phyloP scores from a whole-genome alignment of 352 stramenopile genomes.

The Phytophthora agathidicida region DNA sequence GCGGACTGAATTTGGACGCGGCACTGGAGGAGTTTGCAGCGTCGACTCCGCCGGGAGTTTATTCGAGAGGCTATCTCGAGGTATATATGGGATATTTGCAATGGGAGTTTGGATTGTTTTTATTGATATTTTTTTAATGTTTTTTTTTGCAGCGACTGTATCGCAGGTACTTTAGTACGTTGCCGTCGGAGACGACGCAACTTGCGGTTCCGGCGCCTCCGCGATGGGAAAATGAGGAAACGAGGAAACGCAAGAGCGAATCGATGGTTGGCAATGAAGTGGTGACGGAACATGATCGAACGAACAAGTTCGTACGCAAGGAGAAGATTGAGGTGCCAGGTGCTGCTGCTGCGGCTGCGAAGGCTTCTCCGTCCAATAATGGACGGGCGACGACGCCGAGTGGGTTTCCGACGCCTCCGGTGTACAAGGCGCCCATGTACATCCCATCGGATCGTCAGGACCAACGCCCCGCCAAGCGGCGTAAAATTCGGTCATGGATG shows the following conservation, averaged over 20 bases:
- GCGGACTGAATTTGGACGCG: conserved; percentile 58
- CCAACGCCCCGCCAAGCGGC: conserved; percentile 68
- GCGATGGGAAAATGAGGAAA: conserved; percentile 64
- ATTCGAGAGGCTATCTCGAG: conserved; percentile 70
- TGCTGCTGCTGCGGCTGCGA: conserved; percentile 4
- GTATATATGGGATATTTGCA: conserved; percentile 24
- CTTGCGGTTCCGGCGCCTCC: conserved; percentile 60
- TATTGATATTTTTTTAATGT: background rate
- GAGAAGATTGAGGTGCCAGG: conserved; percentile 16
- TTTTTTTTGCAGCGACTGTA: conserved; percentile 58
- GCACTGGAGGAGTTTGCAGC: conserved; percentile 70
- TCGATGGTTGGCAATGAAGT: conserved; percentile 59
- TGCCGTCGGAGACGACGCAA: conserved; percentile 54
- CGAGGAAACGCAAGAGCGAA: conserved; percentile 41
- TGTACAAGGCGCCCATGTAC: conserved; percentile 78
- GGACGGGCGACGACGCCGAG: conserved; percentile 30
- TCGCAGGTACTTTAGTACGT: conserved; percentile 78
- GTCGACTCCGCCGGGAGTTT: conserved; percentile 65
- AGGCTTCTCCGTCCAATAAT: conserved; percentile 28
- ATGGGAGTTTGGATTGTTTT: background rate
- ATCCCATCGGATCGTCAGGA: conserved; percentile 68
- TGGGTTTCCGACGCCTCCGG: conserved; percentile 41
- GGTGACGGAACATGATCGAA: conserved; percentile 73
- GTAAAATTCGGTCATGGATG: conserved; percentile 89
- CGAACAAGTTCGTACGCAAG: conserved; percentile 67